Percentiles rank a stretch among this genome's conserved stretches.
Conservation (phyloP, 129 eudicot species). For the Pseudognaphalium luteoalbum region DNA sequence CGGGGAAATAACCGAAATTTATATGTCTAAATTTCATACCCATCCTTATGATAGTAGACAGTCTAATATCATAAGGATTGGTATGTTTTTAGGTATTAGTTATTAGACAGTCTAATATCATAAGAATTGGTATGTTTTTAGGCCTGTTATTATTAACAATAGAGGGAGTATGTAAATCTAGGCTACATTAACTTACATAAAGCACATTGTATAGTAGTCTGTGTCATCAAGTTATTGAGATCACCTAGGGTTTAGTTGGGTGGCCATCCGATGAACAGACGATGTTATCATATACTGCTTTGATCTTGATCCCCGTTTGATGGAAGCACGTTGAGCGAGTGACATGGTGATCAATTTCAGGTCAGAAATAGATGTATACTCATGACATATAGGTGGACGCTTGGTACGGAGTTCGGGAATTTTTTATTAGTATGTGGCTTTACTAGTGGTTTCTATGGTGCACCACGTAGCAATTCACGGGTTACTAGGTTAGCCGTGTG, state of each 20-base stretch:
- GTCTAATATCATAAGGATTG: no score
- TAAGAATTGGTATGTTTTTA: neutral
- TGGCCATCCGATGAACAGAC: neutral
- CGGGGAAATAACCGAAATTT: no score
- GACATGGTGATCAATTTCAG: neutral
- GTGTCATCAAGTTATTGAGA: neutral
- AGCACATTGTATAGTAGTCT: neutral
- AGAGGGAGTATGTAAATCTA: neutral
- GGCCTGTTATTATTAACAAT: neutral
- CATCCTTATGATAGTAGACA: no score
- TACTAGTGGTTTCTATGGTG: neutral
- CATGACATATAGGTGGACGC: neutral
- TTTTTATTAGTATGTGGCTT: neutral
- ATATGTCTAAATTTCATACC: no score
- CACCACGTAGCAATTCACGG: neutral
- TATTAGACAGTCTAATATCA: no score
- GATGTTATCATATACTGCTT: neutral
- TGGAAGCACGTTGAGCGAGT: neutral
- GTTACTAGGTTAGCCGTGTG: neutral
- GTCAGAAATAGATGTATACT: neutral
- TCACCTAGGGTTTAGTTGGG: neutral
- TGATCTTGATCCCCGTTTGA: neutral
- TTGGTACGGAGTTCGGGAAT: no score
- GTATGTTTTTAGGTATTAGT: no score
- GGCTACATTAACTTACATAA: neutral